Percentiles rank a stretch among this genome's conserved stretches.
Conservation (phyloP, 2,329 filamentous ascomycete species). For the Sordariomycetes sp. region DNA sequence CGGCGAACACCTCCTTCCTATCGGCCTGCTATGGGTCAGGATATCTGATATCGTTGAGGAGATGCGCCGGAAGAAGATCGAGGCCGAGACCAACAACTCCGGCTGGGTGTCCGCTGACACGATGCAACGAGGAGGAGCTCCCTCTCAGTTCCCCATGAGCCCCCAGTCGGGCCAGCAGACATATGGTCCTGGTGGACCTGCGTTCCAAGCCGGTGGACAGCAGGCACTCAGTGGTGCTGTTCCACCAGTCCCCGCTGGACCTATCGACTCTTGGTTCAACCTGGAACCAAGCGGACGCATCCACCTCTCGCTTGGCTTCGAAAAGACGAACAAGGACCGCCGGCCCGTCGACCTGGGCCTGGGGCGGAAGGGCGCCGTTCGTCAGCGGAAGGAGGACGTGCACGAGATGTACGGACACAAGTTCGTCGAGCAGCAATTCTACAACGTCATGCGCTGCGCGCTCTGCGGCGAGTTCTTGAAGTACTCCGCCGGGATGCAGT, state of each 20-base stretch:
- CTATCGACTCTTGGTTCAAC: constrained; percentile 93
- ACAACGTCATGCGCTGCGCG: constrained; percentile 99
- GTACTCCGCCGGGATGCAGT: constrained; percentile 98
- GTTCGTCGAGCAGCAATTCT: constrained; percentile 96
- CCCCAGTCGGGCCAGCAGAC: constrained; percentile 20
- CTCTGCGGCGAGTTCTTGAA: constrained; percentile 97
- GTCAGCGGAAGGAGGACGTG: constrained; percentile 95
- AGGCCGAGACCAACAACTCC: constrained; percentile 86
- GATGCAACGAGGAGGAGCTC: constrained; percentile 44
- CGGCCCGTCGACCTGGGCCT: constrained; percentile 80
- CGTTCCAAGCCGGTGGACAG: constrained; percentile 14
- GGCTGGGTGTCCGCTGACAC: constrained; percentile 98
- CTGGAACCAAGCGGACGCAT: constrained; percentile 90
- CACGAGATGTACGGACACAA: constrained; percentile 99
- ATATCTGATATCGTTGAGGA: constrained; percentile 97
- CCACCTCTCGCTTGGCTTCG: constrained; percentile 81
- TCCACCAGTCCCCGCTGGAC: constrained; percentile 42
- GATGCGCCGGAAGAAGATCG: constrained; percentile 93
- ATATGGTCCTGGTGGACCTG: constrained; percentile 28
- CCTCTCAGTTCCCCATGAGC: constrained; percentile 49
- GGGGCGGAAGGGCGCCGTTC: constrained; percentile 88
- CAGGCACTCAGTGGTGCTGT: constrained; percentile 21
- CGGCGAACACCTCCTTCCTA: constrained; percentile 79
- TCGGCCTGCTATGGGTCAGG: constrained; percentile 90
- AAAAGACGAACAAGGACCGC: constrained; percentile 79